Evolutionary conservation across 2,329 filamentous ascomycete genomes (phyloP).

Genomic region (Fusarium verrucosum): DNA sequence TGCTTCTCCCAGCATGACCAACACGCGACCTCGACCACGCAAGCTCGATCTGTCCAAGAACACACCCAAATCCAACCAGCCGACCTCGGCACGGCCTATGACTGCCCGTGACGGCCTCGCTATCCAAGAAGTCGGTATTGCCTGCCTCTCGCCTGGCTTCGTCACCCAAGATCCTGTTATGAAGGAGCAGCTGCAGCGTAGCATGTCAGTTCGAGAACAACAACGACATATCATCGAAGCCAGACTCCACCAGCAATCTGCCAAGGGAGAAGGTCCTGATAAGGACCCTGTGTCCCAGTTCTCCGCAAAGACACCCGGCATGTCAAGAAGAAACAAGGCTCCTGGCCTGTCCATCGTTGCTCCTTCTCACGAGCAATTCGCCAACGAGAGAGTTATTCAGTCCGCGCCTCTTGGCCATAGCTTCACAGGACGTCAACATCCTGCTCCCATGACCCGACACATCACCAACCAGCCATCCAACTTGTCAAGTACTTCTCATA

Average conservation of each 20-base stretch:
- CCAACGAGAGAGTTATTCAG: constrained; percentile 93
- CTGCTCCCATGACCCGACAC: constrained; percentile 79
- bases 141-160: constrained; percentile 94
- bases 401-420: constrained; percentile 94
- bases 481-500: constrained; percentile 84
- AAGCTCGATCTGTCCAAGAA: constrained; percentile 81
- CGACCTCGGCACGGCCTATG: constrained; percentile 74
- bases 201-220: constrained; percentile 91
- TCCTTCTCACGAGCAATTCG: constrained; percentile 90
- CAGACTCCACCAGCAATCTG: constrained; percentile 85
- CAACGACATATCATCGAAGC: constrained; percentile 95
- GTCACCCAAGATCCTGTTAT: constrained; percentile 96
- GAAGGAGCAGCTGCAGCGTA: constrained; percentile 94
- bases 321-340: constrained; percentile 78
- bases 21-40: constrained; percentile 77
- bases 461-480: constrained; percentile 83
- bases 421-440: constrained; percentile 89
- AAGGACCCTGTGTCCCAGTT: constrained; percentile 63
- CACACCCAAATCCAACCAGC: constrained; percentile 60
- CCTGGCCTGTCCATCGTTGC: constrained; percentile 95
- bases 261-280: constrained; percentile 74
- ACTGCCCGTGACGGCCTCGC: constrained; percentile 81
- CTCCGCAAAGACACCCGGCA: constrained; percentile 75
- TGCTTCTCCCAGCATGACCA: constrained; percentile 80
- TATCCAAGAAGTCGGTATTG: constrained; percentile 92